Percentiles rank a stretch among this genome's conserved stretches.
Conservation (phyloP, 805 yeast species). For the Ogataea populi-albae region DNA sequence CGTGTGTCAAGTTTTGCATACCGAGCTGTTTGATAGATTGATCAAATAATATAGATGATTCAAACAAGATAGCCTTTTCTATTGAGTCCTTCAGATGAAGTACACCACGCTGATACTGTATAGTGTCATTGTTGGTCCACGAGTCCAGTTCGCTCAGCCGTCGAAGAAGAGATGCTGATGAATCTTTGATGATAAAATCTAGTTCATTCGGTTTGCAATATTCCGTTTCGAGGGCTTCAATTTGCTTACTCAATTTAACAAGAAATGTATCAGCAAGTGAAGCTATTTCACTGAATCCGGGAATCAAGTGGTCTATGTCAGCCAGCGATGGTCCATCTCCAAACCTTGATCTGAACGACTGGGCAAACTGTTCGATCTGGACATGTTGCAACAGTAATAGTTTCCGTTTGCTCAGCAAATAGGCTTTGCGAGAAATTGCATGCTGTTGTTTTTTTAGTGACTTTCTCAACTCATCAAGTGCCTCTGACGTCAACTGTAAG, state of each 20-base stretch:
- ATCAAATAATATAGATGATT: conserved; percentile 56
- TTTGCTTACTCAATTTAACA: conserved; percentile 40
- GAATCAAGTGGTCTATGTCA: conserved; percentile 17
- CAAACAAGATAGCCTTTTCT: conserved; percentile 53
- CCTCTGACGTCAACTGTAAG: conserved; percentile 38
- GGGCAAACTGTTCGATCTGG: conserved; percentile 32
- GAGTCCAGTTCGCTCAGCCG: conserved; percentile 51
- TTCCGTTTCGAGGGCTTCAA: conserved; percentile 49
- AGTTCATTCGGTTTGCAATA: conserved; percentile 49
- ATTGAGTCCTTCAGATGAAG: conserved; percentile 44
- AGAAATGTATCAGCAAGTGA: conserved; percentile 21
- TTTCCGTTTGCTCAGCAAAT: conserved; percentile 45
- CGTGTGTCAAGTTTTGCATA: conserved; percentile 15
- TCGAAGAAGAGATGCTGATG: conserved; percentile 44
- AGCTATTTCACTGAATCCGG: conserved; percentile 19
- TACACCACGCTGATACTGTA: conserved; percentile 40
- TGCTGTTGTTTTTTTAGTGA: conserved; percentile 43
- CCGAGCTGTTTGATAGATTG: conserved; percentile 33
- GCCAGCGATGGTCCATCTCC: conserved; percentile 10
- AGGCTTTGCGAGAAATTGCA: conserved; percentile 42
- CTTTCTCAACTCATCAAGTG: conserved; percentile 39
- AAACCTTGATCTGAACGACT: conserved; percentile 34
- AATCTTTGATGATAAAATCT: conserved; percentile 47
- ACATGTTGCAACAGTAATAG: conserved; percentile 22
- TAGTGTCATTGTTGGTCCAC: conserved; percentile 50